phyloP scores from a whole-genome alignment of 2,329 filamentous ascomycete genomes.

The Xylaria hypoxylon region DNA sequence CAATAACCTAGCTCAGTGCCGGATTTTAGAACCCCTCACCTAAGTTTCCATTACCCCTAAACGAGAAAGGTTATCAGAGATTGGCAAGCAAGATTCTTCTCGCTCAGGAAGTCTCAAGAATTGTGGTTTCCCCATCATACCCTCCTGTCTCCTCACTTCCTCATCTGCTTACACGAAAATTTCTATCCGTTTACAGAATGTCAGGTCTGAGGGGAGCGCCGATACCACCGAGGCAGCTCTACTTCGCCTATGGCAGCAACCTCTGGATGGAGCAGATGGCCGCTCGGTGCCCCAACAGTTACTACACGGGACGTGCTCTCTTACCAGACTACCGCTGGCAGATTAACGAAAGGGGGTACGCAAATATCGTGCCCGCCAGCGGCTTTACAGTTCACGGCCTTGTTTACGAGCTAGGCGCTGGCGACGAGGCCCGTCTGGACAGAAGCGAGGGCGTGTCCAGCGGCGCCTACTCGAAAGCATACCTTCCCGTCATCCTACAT shows the following conservation, averaged over 20 bases:
- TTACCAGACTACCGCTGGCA: conserved; percentile 23
- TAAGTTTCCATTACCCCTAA: conserved; percentile 12
- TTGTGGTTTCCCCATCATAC: not conserved
- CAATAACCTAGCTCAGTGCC: not conserved
- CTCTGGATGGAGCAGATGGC: conserved; percentile 29
- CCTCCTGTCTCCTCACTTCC: not conserved
- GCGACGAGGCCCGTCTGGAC: conserved; percentile 20
- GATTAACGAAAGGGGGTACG: conserved; percentile 21
- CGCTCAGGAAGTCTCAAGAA: not conserved
- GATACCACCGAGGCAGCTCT: conserved; percentile 17
- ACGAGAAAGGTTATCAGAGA: conserved; percentile 2
- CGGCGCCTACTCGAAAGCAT: conserved; percentile 24
- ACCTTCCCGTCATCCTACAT: conserved; percentile 12
- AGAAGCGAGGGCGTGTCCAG: conserved; percentile 21
- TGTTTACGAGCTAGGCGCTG: conserved; percentile 15
- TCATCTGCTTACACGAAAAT: not conserved
- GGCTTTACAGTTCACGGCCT: conserved; percentile 25
- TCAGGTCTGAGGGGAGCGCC: not conserved
- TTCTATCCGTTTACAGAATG: conserved; percentile 10
- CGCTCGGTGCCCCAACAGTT: conserved; percentile 15
- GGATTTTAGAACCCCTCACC: not conserved
- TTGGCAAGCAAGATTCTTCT: not conserved
- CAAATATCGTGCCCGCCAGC: conserved; percentile 18
- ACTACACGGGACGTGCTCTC: conserved; percentile 14
- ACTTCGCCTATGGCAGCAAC: conserved; percentile 28